Conservation (phyloP, 225 moss, liverwort and hornwort genomes). For the Straminergon stramineum region DNA sequence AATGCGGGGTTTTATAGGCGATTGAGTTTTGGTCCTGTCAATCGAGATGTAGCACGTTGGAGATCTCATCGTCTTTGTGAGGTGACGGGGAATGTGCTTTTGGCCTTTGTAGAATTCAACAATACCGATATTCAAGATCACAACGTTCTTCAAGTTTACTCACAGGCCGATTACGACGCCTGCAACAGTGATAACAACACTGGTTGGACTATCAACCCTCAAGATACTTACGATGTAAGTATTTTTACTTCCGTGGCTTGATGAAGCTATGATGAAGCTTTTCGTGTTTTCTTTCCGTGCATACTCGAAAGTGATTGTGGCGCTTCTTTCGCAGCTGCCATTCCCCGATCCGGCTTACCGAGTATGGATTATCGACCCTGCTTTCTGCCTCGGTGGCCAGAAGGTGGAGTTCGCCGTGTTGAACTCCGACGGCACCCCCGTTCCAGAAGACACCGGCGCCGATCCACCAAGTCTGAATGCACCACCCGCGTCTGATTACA, state of each 20-base stretch:
- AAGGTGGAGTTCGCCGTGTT: conserved; percentile 19
- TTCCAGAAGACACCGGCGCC: background rate
- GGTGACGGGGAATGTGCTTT: background rate
- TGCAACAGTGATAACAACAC: background rate
- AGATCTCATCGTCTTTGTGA: background rate
- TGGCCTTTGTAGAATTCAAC: conserved; percentile 9
- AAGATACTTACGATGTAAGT: background rate
- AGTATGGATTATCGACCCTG: conserved; percentile 11
- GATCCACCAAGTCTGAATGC: conserved; percentile 23
- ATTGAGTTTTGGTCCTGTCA: background rate
- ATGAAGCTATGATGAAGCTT: background rate
- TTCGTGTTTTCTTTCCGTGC: background rate
- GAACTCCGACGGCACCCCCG: conserved; percentile 25
- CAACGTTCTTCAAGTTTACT: background rate
- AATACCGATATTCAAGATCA: conserved; percentile 5
- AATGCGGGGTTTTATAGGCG: background rate
- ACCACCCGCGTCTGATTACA: background rate
- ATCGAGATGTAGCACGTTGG: background rate
- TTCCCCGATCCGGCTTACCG: background rate
- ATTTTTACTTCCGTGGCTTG: background rate
- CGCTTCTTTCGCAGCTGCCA: background rate
- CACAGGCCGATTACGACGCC: conserved; percentile 11
- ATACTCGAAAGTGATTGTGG: background rate
- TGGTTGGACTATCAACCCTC: background rate
- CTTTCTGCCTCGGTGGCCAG: background rate